These are phyloP conservation scores for Trichoderma semiorbis DNA, from an alignment of 2,329 filamentous ascomycete species.

Conservation along the genomic window DNA sequence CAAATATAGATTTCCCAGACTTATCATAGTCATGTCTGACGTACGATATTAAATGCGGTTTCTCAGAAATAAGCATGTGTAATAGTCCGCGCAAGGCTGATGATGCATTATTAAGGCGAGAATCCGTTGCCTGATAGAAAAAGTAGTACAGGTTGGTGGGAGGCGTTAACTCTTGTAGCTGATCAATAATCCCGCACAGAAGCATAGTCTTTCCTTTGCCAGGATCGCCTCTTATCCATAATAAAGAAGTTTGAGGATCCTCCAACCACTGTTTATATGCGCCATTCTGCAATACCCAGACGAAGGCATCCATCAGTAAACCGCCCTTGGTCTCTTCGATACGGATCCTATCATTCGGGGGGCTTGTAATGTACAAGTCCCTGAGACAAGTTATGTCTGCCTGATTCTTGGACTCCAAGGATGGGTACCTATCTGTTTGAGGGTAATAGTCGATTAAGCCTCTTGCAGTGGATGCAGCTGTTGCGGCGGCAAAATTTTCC, in stretches of 20 bases:
- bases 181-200: neutral
- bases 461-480: neutral
- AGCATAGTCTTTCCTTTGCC: neutral
- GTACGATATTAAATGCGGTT: neutral
- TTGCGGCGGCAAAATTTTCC: neutral
- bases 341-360: neutral
- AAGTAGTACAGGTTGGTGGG: neutral
- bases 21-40: neutral
- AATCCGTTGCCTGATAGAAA: neutral
- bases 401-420: neutral
- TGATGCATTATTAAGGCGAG: neutral
- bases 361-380: neutral
- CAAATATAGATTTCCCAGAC: neutral
- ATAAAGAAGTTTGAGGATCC: neutral
- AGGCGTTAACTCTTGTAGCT: accelerated
- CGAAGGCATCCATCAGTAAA: neutral
- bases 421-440: neutral
- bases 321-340: neutral
- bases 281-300: neutral
- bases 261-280: neutral
- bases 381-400: neutral
- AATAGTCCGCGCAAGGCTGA: neutral
- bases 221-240: neutral
- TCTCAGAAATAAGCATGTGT: neutral
- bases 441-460: neutral